Percentiles rank a stretch among this genome's conserved stretches.
Conservation (phyloP, 116 monocot species). For the Phalaenopsis hybrid region DNA sequence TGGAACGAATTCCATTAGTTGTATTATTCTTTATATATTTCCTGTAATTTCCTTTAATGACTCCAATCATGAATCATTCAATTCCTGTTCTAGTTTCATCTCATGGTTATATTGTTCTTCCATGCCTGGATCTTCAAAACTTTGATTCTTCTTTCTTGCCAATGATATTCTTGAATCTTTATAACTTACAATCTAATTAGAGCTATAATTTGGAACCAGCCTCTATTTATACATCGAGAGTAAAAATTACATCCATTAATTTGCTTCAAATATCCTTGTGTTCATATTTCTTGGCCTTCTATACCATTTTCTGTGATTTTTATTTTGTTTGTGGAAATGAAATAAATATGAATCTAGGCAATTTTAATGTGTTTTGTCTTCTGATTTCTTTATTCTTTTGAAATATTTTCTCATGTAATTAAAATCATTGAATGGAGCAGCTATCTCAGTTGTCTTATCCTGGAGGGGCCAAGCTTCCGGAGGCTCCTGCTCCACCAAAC, state of each 20-base stretch:
- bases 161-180: not conserved
- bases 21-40: too few species aligned
- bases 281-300: too few species aligned
- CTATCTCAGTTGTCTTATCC: slow-evolving; percentile 60
- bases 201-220: too few species aligned
- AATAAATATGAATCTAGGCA: too few species aligned
- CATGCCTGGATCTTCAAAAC: not conserved
- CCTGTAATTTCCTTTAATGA: not conserved
- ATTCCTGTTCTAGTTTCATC: not conserved
- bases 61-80: not conserved
- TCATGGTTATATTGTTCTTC: not conserved
- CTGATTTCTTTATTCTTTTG: not conserved
- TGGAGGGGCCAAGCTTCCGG: slow-evolving; percentile 53
- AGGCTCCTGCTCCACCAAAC: slow-evolving; percentile 70
- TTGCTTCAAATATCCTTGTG: too few species aligned
- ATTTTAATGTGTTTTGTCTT: not conserved
- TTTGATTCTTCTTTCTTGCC: not conserved
- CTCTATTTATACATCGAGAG: too few species aligned
- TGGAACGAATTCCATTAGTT: too few species aligned
- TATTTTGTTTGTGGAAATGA: too few species aligned
- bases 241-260: too few species aligned
- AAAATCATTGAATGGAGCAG: slow-evolving; percentile 13
- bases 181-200: not conserved
- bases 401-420: not conserved
- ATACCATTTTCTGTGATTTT: too few species aligned